Conservation (phyloP, 176 grass and related monocot genomes). For the Carex kokanica region DNA sequence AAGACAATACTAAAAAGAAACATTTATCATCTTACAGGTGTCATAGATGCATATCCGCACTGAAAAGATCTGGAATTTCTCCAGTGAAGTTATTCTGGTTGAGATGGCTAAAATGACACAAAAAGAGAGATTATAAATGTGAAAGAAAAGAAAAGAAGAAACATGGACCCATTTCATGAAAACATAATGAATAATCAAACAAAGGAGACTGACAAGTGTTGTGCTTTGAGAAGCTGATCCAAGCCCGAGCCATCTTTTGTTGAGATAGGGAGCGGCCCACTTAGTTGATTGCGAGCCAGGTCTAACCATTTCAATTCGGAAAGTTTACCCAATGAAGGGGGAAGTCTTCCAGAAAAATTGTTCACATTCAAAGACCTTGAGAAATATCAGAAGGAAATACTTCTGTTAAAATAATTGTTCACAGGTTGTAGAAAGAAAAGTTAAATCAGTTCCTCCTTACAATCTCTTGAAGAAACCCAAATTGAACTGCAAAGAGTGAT, state of each 20-base stretch:
- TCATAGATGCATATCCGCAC: constrained; percentile 37
- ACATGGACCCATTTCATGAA: background rate
- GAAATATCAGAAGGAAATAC: constrained; percentile 12
- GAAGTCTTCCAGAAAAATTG: constrained; percentile 49
- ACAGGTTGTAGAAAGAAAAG: constrained; percentile 9
- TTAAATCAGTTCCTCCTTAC: no score
- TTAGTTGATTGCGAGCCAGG: constrained; percentile 54
- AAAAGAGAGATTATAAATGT: constrained; percentile 18
- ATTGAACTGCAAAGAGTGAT: background rate
- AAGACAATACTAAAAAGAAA: background rate
- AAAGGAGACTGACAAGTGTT: constrained; percentile 58
- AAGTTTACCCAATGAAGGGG: constrained; percentile 63
- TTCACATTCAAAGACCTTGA: constrained; percentile 60
- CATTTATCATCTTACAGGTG: constrained; percentile 59
- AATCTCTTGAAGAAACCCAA: background rate
- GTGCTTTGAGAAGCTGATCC: constrained; percentile 45
- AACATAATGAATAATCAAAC: constrained; percentile 14
- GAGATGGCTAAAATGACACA: constrained; percentile 54
- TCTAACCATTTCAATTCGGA: constrained; percentile 54
- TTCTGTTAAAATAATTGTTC: constrained; percentile 5
- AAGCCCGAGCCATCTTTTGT: constrained; percentile 47
- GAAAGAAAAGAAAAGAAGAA: background rate
- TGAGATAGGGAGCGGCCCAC: constrained; percentile 44
- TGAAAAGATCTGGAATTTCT: constrained; percentile 55
- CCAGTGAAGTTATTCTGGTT: constrained; percentile 61